Evolutionary conservation across 306 rosid genomes (phyloP).

Genomic region (Prunus persica): Prunus_persica_NCBIv2 NC_034009.1:5043001-5043500

Average conservation of each 20-base stretch:
- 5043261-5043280: constrained; percentile 96
- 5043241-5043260: constrained; percentile 88
- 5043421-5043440: background rate
- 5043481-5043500: background rate
- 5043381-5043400: background rate
- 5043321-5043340: constrained; percentile 72
- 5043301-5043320: constrained; percentile 82
- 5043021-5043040: background rate
- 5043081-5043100: background rate
- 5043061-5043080: background rate
- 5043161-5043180: background rate
- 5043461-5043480: background rate
- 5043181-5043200: background rate
- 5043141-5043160: background rate
- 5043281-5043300: constrained; percentile 89
- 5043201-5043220: background rate
- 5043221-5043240: background rate
- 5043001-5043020: background rate
- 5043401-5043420: background rate
- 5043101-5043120: background rate
- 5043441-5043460: background rate
- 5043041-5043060: background rate
- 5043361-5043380: background rate
- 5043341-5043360: constrained; percentile 43
- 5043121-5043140: background rate